These are phyloP conservation scores for Pythium aristosporum DNA, from an alignment of 352 stramenopile species.

Conservation along the genomic window DNA sequence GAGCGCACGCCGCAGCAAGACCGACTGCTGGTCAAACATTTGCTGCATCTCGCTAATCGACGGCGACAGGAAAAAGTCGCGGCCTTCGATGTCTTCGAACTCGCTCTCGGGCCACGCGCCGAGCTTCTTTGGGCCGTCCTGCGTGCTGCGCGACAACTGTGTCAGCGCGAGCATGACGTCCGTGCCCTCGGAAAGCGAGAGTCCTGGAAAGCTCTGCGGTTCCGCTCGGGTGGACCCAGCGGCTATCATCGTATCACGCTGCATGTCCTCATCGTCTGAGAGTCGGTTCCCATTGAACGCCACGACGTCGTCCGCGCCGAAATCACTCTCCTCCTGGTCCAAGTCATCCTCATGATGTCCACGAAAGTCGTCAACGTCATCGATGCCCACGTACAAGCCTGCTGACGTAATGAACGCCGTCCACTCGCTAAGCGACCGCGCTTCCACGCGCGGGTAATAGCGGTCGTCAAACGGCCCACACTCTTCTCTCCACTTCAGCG, in stretches of 20 bases:
- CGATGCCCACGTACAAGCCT: slow-evolving; percentile 57
- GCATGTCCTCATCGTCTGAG: slow-evolving; percentile 5
- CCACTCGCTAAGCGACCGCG: slow-evolving; percentile 74
- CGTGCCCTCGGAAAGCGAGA: slow-evolving; percentile 73
- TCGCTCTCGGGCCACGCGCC: slow-evolving; percentile 46
- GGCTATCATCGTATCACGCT: not conserved
- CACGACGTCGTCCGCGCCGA: slow-evolving; percentile 1
- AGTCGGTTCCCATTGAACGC: not conserved
- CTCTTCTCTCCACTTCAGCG: slow-evolving; percentile 75
- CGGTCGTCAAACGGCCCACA: slow-evolving; percentile 68
- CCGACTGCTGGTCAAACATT: slow-evolving; percentile 87
- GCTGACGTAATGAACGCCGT: slow-evolving; percentile 70
- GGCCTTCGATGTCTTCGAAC: slow-evolving; percentile 56
- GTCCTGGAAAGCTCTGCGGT: slow-evolving; percentile 33
- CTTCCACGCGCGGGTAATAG: slow-evolving; percentile 57
- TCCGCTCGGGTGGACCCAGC: not conserved
- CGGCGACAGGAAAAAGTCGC: slow-evolving; percentile 80
- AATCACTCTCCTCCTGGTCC: slow-evolving; percentile 5
- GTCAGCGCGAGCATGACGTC: slow-evolving; percentile 76
- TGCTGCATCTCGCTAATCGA: slow-evolving; percentile 86
- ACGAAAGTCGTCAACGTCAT: slow-evolving; percentile 45
- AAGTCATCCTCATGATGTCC: slow-evolving; percentile 27
- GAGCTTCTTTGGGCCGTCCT: slow-evolving; percentile 39
- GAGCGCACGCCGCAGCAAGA: slow-evolving; percentile 61
- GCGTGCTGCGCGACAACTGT: slow-evolving; percentile 40